A percentile compares a stretch with the other conserved stretches of the same genome.
Conservation (phyloP, 1,139 yeast species). For the Pichia sp. region DNA sequence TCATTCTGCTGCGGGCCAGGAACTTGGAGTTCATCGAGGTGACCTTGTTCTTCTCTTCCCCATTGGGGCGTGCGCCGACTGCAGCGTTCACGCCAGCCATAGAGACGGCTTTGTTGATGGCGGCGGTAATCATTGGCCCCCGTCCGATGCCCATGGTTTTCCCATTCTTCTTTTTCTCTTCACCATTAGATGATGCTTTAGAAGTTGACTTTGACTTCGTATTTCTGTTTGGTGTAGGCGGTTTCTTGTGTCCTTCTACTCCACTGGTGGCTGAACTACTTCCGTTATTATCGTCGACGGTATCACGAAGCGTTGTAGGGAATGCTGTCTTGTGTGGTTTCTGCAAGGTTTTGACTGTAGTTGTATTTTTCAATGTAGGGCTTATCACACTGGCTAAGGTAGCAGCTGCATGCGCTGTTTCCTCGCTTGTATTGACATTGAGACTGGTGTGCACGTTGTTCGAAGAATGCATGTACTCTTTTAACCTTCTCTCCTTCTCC, state of each 20-base stretch:
- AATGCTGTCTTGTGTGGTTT: constrained; percentile 1
- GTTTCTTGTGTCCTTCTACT: neutral
- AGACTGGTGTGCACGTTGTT: constrained; percentile 20
- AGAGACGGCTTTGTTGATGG: constrained; percentile 24
- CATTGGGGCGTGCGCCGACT: constrained; percentile 12
- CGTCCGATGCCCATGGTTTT: constrained; percentile 9
- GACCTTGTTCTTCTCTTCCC: constrained; percentile 20
- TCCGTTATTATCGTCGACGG: neutral
- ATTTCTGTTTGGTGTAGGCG: neutral
- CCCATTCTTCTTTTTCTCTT: neutral
- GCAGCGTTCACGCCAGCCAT: constrained; percentile 13
- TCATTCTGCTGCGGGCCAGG: constrained; percentile 42
- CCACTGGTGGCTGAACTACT: too few relatives aligned
- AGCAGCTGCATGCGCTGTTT: constrained; percentile 26
- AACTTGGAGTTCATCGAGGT: constrained; percentile 53
- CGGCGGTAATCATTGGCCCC: constrained; percentile 27
- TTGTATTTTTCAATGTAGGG: constrained; percentile 6
- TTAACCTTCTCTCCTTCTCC: constrained; percentile 37
- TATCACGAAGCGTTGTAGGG: constrained; percentile 2
- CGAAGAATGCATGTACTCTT: constrained; percentile 24
- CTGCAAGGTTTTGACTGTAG: neutral
- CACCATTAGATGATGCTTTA: too few relatives aligned
- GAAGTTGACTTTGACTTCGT: neutral
- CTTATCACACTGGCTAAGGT: constrained; percentile 18
- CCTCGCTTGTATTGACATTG: constrained; percentile 23